These are phyloP conservation scores for Blastobotrys elegans DNA, from an alignment of 1,139 yeast species.

Conservation along the genomic window DNA sequence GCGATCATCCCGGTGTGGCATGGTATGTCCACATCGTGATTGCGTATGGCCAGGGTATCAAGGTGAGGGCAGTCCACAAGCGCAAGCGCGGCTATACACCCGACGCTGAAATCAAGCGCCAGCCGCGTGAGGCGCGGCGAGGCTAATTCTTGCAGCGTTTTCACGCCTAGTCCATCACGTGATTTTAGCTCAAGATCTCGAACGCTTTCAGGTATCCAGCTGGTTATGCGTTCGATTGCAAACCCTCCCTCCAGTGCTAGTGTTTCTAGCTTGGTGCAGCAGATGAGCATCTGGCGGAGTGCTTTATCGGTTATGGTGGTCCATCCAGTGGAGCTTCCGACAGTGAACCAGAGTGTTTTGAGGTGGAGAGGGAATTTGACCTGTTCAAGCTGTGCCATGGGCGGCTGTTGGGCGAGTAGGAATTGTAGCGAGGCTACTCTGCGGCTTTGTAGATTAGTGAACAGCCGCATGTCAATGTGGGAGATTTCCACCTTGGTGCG, in stretches of 20 bases:
- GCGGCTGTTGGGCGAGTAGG: background rate
- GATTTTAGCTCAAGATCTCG: background rate
- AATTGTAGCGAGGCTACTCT: background rate
- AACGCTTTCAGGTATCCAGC: conserved; percentile 4
- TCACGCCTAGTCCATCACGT: background rate
- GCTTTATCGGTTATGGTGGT: background rate
- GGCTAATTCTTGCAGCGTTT: background rate
- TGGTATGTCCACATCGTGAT: background rate
- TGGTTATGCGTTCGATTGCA: background rate
- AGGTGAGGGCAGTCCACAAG: conserved; percentile 2
- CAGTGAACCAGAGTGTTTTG: background rate
- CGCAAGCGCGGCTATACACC: background rate
- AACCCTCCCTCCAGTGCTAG: conserved; percentile 1
- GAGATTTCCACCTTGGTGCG: background rate
- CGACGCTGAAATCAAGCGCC: background rate
- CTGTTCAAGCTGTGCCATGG: background rate
- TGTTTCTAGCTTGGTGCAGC: background rate
- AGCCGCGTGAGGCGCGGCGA: background rate
- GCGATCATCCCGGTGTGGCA: background rate
- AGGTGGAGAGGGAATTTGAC: background rate
- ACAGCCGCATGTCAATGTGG: background rate
- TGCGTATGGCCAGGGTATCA: background rate
- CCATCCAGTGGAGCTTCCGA: background rate
- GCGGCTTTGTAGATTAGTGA: background rate
- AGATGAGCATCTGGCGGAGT: background rate